Base-by-base conservation (phyloP, 169 alveolate species). In the Plasmodium cynomolgi region DNA sequence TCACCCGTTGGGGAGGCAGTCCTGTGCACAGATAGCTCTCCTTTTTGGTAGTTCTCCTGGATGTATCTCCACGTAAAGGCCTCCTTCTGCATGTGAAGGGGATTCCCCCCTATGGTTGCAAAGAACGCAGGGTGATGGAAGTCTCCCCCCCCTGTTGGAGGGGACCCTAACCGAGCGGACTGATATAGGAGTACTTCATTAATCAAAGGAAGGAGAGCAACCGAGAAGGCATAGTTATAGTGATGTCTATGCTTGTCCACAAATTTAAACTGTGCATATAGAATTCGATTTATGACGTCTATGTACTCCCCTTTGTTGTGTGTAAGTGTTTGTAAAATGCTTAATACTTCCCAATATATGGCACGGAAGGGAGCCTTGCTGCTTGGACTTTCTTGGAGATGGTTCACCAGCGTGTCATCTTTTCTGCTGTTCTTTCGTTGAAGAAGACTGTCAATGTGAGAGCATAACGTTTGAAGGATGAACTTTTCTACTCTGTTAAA, bases 31-130 rank as follows among this genome's bases (percentile, higher is more conserved):
- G 20, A 17, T 17, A 50, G 26, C 8, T 50, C 23, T 3, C 7
- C 23, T 15, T 84, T 77, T 80, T 41, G 56, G 83, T 90, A 90
- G 73, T 80, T 17, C 73, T 90, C 83, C 47, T 80, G 62, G 56
- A 90, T 71, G 50, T 80, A 62, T 62, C 54, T 72, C 62, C 82
- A 90, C 13, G 94, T 80, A 71, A 47, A 79, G 9, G 82, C 71
- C 33, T 90, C 94, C 39, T 90, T 90, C 73, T 90, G 91, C 73
- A 68, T 90, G 37, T 90, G 82, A 80, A 90, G 82, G 20, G 44
- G 47, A 34, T 90, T 90, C 56, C 82, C 47, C 17, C 74, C 73
- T 62, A 90, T 31, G n/a, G 54, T 5, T 4, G 39, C 20, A 26
- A 15, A 62, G 34, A 90, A 79, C 20, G 44, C 13, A 9, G 71